Conservation (phyloP, 805 yeast genomes). For the Kodamaea restingae region DNA sequence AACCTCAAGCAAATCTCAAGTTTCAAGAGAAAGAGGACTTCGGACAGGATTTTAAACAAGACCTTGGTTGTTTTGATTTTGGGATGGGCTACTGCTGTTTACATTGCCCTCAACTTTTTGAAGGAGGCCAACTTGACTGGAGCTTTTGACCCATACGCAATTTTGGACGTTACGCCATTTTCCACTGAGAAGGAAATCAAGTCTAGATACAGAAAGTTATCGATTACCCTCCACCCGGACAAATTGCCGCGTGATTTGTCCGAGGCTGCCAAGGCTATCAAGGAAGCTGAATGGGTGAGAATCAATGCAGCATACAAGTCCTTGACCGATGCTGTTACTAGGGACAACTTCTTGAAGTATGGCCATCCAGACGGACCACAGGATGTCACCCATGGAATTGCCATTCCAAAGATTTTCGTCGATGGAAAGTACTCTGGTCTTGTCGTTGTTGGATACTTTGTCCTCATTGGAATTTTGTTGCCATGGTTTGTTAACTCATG, state of each 20-base stretch:
- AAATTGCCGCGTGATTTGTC: conserved; percentile 66
- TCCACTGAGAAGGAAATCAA: conserved; percentile 76
- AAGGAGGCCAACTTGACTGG: conserved; percentile 44
- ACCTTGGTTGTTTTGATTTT: conserved; percentile 29
- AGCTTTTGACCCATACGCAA: conserved; percentile 86
- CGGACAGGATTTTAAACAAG: conserved; percentile 36
- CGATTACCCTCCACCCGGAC: conserved; percentile 91
- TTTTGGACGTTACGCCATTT: conserved; percentile 66
- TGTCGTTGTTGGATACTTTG: conserved; percentile 58
- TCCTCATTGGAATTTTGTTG: conserved; percentile 69
- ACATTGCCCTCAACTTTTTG: conserved; percentile 33
- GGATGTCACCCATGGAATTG: conserved; percentile 86
- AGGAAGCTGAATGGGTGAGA: conserved; percentile 74
- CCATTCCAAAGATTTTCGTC: conserved; percentile 85
- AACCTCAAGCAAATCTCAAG: conserved; percentile 20
- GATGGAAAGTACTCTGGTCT: conserved; percentile 74
- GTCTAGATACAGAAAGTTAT: conserved; percentile 77
- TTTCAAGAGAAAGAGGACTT: conserved; percentile 25
- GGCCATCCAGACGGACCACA: conserved; percentile 99
- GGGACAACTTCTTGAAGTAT: conserved; percentile 75
- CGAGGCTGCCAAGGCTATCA: conserved; percentile 48
- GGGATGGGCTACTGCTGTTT: conserved; percentile 62
- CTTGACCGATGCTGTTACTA: conserved; percentile 82
- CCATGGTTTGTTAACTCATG: conserved; percentile 81
- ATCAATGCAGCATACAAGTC: conserved; percentile 93